phyloP scores from a whole-genome alignment of 164 flowering plant genomes.

The Umbilicus rupestris region DNA sequence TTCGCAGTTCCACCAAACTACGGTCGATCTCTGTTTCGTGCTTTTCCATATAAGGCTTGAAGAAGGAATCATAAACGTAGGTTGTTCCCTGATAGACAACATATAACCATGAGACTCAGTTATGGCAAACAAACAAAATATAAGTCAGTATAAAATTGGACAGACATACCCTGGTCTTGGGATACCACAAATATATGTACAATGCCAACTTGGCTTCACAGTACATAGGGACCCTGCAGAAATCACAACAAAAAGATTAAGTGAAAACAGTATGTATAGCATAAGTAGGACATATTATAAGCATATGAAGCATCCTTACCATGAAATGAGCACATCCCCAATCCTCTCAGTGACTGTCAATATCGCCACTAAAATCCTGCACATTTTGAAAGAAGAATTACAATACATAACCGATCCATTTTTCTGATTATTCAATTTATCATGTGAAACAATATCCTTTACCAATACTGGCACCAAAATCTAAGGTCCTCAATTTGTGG shows the following conservation, averaged over 20 bases:
- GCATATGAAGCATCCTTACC: constrained; percentile 31
- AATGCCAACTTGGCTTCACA: constrained; percentile 91
- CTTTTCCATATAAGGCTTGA: constrained; percentile 71
- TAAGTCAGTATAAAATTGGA: not conserved
- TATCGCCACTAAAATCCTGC: constrained; percentile 87
- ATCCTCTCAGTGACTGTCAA: constrained; percentile 79
- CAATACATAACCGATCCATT: not conserved
- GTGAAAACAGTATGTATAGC: constrained; percentile 10
- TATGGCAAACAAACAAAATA: not conserved
- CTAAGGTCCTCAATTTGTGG: constrained; percentile 53
- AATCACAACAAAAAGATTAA: constrained; percentile 9
- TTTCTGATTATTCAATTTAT: not conserved
- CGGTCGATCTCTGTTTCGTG: constrained; percentile 93
- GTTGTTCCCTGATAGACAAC: constrained; percentile 58
- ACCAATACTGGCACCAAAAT: constrained; percentile 97
- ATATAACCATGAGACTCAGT: not conserved
- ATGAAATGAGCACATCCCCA: constrained; percentile 80
- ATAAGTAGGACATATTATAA: not conserved
- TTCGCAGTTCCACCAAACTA: constrained; percentile 64
- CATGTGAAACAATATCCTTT: constrained; percentile 1
- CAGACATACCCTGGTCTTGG: constrained; percentile 64
- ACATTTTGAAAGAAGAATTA: constrained; percentile 8
- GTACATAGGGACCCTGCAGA: constrained; percentile 90
- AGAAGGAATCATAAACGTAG: constrained; percentile 85
- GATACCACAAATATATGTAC: constrained; percentile 84